These are phyloP conservation scores for Casuarina equisetifolia DNA, from an alignment of 306 rosid species.

Conservation along the genomic window DNA sequence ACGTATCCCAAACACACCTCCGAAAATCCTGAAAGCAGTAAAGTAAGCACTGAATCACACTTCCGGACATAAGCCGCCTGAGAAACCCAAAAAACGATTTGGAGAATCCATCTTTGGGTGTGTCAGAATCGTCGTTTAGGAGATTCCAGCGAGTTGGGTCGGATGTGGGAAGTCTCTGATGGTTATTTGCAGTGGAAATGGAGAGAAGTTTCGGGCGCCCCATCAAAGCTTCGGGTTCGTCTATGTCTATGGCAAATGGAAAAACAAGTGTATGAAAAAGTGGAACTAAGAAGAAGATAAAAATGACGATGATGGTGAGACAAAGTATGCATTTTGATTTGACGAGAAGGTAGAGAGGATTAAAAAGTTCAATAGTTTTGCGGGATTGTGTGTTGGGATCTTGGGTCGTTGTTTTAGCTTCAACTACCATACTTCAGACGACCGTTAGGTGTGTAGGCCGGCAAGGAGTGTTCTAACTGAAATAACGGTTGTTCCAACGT, in stretches of 20 bases:
- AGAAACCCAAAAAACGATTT: slow-evolving; percentile 24
- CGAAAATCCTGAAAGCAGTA: background rate
- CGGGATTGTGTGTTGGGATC: background rate
- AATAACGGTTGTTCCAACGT: background rate
- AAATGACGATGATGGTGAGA: background rate
- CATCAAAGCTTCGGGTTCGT: slow-evolving; percentile 29
- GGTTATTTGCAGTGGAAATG: slow-evolving; percentile 30
- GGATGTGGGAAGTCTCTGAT: slow-evolving; percentile 41
- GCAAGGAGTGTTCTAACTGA: background rate
- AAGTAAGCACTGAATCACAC: slow-evolving; percentile 22
- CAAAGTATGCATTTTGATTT: slow-evolving; percentile 18
- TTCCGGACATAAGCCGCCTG: slow-evolving; percentile 35
- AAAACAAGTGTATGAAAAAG: background rate
- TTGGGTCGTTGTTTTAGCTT: background rate
- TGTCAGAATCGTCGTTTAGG: slow-evolving; percentile 29
- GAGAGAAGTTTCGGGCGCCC: slow-evolving; percentile 41
- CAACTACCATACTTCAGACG: slow-evolving; percentile 45
- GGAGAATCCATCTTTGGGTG: slow-evolving; percentile 23
- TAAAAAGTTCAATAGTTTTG: background rate
- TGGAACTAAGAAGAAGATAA: background rate
- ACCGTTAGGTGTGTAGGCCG: slow-evolving; percentile 39
- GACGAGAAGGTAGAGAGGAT: slow-evolving; percentile 45
- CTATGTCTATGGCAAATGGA: background rate
- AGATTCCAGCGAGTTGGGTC: slow-evolving; percentile 42
- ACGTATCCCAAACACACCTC: slow-evolving; percentile 15